Evolutionary conservation across 371 early-diverging fungal genomes (phyloP), one percentile per base, ranked within the genome.

Genomic region (Fennellomyces sp.): DNA sequence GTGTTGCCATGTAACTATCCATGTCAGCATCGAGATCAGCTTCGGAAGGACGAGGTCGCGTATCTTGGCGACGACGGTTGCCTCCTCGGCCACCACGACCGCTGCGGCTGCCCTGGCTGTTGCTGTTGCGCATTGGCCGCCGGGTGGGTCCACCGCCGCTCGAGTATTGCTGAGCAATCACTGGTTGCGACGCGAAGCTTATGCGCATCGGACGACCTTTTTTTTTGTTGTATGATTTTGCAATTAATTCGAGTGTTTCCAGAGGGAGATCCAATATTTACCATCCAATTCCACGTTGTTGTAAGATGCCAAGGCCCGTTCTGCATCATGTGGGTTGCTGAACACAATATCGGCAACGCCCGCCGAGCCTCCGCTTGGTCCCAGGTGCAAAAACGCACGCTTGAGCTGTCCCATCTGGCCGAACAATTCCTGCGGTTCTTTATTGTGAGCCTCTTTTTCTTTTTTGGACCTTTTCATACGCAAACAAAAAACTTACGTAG

Each of bases 291-390:
- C 76, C 11, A 84, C 77, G 57, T 83, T 82, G 51, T 88, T 78
- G 35, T 85, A 81, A 54, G 81, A 80, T 51, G 70, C 68, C 30
- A 79, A 69, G 2, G 88, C 86, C 29, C 69, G 56, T 31, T 78
- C 84, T 47, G 86, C 86, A 58, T 83, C 83, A 12, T 61, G 65
- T 17, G 76, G 39, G n/a, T 65, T 48, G 15, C 67, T 71, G 64
- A 84, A 88, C n/a, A 76, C 66, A 17, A 88, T 66, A 51, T 84
- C 81, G 58, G 88, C 88, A 3, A 83, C 79, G 52, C 88, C 88
- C n/a, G 85, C 78, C 15, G 87, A 85, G 38, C 80, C 76, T 61
- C 86, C 88, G 48, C 75, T 77, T 15, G 78, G 83, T 55, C 76
- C 86, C 54, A 84, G 80, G 61, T 85, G 82, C 42, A 84, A 66